Conservation (phyloP, 2,329 filamentous ascomycete species). For the Aspergillus sp. region DNA sequence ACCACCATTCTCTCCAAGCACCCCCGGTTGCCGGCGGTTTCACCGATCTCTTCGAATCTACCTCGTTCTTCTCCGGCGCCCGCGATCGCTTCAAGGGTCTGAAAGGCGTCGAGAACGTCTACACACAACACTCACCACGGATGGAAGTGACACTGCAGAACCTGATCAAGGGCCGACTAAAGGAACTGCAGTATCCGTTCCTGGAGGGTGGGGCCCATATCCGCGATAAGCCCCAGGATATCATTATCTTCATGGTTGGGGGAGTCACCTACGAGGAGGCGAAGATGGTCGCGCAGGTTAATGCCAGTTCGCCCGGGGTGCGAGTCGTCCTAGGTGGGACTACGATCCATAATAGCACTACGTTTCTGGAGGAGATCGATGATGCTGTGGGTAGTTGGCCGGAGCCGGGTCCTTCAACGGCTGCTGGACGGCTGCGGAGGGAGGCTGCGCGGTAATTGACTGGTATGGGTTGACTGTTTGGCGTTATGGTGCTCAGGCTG, state of each 20-base stretch:
- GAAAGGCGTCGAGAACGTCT: slow-evolving; percentile 97
- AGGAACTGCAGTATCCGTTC: slow-evolving; percentile 85
- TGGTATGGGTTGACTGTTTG: not conserved
- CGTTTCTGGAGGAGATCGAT: slow-evolving; percentile 85
- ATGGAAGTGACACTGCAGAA: slow-evolving; percentile 83
- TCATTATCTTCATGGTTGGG: slow-evolving; percentile 89
- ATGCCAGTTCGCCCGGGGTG: slow-evolving; percentile 80
- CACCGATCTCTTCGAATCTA: slow-evolving; percentile 83
- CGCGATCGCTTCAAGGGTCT: slow-evolving; percentile 84
- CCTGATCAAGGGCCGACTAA: slow-evolving; percentile 81
- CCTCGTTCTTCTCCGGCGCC: slow-evolving; percentile 83
- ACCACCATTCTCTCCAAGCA: slow-evolving; percentile 78
- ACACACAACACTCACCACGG: slow-evolving; percentile 90
- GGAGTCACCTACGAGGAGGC: slow-evolving; percentile 95
- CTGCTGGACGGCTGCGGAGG: slow-evolving; percentile 54
- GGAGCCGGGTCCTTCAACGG: slow-evolving; percentile 53
- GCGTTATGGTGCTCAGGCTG: slow-evolving; percentile 4
- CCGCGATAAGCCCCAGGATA: slow-evolving; percentile 91
- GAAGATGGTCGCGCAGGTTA: slow-evolving; percentile 90
- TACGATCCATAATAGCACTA: slow-evolving; percentile 74
- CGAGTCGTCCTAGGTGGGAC: slow-evolving; percentile 86
- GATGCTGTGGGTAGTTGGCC: slow-evolving; percentile 84
- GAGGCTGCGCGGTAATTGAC: slow-evolving; percentile 47
- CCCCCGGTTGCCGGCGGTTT: slow-evolving; percentile 69
- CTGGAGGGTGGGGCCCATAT: slow-evolving; percentile 80